These are phyloP conservation scores for Alopecurus myosuroides DNA, from an alignment of 176 grass and related monocot genomes.

Conservation along the genomic window DNA sequence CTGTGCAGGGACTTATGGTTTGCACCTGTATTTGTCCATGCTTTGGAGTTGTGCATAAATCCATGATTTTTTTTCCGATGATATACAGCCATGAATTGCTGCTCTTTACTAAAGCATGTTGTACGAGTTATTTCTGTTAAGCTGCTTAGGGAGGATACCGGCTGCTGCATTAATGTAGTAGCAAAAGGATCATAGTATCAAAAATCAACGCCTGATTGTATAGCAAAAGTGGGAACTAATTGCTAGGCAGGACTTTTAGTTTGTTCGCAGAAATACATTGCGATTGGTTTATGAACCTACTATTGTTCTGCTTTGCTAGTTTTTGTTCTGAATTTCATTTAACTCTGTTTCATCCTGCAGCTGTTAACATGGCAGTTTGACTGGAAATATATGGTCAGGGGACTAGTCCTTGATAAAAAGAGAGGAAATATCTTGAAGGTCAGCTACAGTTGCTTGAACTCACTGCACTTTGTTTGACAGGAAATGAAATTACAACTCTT, in stretches of 20 bases:
- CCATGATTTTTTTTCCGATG: not conserved
- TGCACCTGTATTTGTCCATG: not conserved
- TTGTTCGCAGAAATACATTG: slow-evolving; percentile 5
- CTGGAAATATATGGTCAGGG: slow-evolving; percentile 99
- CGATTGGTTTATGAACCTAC: not conserved
- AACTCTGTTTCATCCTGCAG: slow-evolving; percentile 48
- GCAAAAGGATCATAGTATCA: not conserved
- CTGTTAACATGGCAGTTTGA: slow-evolving; percentile 88
- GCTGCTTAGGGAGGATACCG: not conserved
- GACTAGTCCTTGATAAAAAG: slow-evolving; percentile 96
- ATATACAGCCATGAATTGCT: not conserved
- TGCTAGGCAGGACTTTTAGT: not conserved
- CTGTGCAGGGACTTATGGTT: not conserved
- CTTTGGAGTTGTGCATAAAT: not conserved
- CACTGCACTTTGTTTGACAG: not conserved
- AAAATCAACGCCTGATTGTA: not conserved
- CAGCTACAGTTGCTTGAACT: not conserved
- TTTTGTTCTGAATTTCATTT: slow-evolving; percentile 14
- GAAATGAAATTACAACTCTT: not conserved
- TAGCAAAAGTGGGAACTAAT: not conserved
- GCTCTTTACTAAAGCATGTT: not conserved
- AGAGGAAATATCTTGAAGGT: slow-evolving; percentile 99
- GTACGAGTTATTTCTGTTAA: slow-evolving; percentile 17
- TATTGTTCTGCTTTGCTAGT: slow-evolving; percentile 7
- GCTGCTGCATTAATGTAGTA: not conserved